These are phyloP conservation scores for Venustampulla echinocandica DNA, from an alignment of 495 filamentous ascomycete genomes.

Conservation along the genomic window DNA sequence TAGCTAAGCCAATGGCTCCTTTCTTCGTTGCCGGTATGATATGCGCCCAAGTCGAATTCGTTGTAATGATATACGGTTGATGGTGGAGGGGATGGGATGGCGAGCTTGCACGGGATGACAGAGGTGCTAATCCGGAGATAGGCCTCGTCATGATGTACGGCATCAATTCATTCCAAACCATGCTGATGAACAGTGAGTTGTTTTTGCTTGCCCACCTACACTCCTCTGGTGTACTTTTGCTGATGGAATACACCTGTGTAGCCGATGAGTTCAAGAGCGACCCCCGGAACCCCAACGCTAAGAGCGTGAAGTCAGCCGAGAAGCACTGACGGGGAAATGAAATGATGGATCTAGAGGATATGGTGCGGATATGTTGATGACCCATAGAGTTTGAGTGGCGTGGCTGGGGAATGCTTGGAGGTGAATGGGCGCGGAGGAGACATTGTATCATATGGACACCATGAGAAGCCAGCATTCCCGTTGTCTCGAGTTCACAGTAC, in stretches of 20 bases:
- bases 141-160: conserved; percentile 80
- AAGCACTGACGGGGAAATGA: conserved; percentile 11
- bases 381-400: too few relatives aligned
- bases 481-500: too few relatives aligned
- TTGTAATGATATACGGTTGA: background rate
- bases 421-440: background rate
- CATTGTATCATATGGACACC: background rate
- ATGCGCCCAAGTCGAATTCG: background rate
- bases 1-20: conserved; percentile 80
- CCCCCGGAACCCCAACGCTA: conserved; percentile 74
- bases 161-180: conserved; percentile 65
- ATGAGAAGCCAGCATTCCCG: background rate
- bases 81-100: background rate
- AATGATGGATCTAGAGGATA: background rate
- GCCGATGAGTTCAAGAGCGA: conserved; percentile 93
- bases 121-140: conserved; percentile 36
- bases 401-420: background rate
- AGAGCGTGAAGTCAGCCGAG: conserved; percentile 36
- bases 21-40: conserved; percentile 90
- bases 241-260: conserved; percentile 32
- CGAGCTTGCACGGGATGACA: conserved; percentile 2
- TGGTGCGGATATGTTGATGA: background rate
- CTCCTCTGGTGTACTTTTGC: conserved; percentile 1
- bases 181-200: conserved; percentile 63
- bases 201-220: background rate